Evolutionary conservation across 2,329 filamentous ascomycete species (phyloP).

Genomic region (Fusarium coffeatum): DNA sequence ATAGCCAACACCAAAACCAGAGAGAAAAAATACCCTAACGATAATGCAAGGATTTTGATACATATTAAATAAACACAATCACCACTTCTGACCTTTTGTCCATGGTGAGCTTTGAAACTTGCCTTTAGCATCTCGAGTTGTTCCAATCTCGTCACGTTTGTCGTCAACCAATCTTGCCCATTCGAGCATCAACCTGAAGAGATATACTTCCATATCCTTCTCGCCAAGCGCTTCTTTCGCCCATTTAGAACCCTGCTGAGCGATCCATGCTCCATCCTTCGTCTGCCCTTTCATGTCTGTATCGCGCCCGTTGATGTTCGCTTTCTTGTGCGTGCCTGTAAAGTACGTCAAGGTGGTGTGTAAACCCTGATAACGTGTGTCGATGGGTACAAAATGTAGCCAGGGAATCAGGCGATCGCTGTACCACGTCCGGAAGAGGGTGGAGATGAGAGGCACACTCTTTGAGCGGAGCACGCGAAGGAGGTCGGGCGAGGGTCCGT

Average conservation of each 20-base stretch:
- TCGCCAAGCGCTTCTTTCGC: conserved; percentile 70
- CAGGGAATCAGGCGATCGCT: conserved; percentile 79
- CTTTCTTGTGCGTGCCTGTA: conserved; percentile 62
- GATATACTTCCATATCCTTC: conserved; percentile 83
- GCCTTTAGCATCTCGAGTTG: conserved; percentile 46
- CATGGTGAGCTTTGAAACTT: conserved; percentile 48
- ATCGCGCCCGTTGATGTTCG: conserved; percentile 57
- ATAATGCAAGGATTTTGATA: neutral
- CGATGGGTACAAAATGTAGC: conserved; percentile 84
- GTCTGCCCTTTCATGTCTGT: conserved; percentile 60
- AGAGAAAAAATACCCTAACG: neutral
- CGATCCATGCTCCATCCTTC: conserved; percentile 72
- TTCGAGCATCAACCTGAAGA: conserved; percentile 81
- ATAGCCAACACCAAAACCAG: neutral
- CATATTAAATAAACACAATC: conserved; percentile 6
- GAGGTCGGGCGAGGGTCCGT: conserved; percentile 70
- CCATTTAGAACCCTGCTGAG: conserved; percentile 74
- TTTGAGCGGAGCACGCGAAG: conserved; percentile 73
- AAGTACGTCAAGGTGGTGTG: conserved; percentile 83
- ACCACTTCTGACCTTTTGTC: conserved; percentile 45
- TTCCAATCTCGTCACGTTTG: conserved; percentile 60
- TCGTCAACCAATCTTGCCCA: conserved; percentile 79
- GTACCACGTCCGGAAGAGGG: conserved; percentile 83
- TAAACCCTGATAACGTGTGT: conserved; percentile 77
- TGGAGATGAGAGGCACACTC: conserved; percentile 76